Base-by-base conservation (phyloP, 257 asterid genomes). In the Solanum pennellii region DNA sequence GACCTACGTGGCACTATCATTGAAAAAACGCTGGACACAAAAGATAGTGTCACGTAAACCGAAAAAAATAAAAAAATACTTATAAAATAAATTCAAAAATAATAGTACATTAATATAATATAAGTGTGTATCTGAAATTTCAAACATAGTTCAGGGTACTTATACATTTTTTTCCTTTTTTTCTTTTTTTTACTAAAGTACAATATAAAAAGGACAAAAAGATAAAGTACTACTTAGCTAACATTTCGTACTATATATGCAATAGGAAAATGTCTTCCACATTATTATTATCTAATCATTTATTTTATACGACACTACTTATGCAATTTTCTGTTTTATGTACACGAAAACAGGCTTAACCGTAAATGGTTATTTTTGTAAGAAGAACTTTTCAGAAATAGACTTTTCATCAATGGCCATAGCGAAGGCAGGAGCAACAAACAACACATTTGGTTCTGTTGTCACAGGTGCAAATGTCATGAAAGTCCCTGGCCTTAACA, bases 401-500 rank as follows among this genome's bases (percentile, higher is more conserved):
- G 98, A 95, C 90, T 95, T 94, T 93, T 92, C 92, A 91, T 91
- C 88, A 73, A 87, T 74, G 83, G 87, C 31, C 86, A 85, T 95
- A 1, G 94, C 92, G 3, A 87, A 87, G 0, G 88, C 94, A 12
- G 97, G 96, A 62, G 75, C 94, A 90, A 95, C 98, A 87, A 95
- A 94, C 95, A 95, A 91, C 89, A 37, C 95, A 72, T 15, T 25
- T 49, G 98, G 98, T 0, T 84, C 98, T 31, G 1, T 86, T 1
- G 98, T 95, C 7, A 95, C 98, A 29, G 91, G 82, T 14, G 98
- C 97, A 88, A 92, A 93, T 89, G 98, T 95, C 3, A 82, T 85
- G 92, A 88, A 41, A 76, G 85, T 94, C 25, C 97, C 98, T 0
- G 98, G 98, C 33, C 97, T 95, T 25, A 95, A 94, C 98, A 95